Evolutionary conservation across 306 rosid genomes (phyloP).

Genomic region (Hippophae rhamnoides): DNA sequence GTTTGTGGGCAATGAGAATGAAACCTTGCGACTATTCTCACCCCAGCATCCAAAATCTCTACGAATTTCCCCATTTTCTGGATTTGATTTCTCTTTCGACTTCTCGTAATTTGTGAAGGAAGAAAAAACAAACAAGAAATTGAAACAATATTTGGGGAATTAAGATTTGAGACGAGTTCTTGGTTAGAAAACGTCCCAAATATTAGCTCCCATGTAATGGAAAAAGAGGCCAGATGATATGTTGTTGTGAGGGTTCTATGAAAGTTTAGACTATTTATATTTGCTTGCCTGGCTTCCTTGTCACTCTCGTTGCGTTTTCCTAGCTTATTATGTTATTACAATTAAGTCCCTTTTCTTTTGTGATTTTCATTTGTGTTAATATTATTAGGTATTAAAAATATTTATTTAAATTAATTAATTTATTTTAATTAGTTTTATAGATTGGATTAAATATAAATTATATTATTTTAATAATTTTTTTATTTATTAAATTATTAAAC

Average conservation of each 20-base stretch:
- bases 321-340: too few species aligned
- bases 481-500: too few species aligned
- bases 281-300: not conserved
- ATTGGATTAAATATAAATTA: too few species aligned
- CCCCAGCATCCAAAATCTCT: conserved; percentile 51
- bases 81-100: not conserved
- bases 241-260: not conserved
- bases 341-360: too few species aligned
- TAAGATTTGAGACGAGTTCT: not conserved
- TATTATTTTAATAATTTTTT: too few species aligned
- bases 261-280: not conserved
- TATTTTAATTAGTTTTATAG: too few species aligned
- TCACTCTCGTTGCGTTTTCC: too few species aligned
- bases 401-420: too few species aligned
- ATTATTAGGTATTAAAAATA: too few species aligned
- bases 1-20: conserved; percentile 65
- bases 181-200: conserved; percentile 2
- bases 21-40: conserved; percentile 38
- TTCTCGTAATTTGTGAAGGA: not conserved
- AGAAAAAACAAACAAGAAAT: not conserved
- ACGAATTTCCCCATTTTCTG: conserved; percentile 40
- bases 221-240: not conserved
- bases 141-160: not conserved
- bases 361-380: too few species aligned
- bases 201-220: conserved; percentile 5